Conservation (phyloP, 2,329 filamentous ascomycete genomes). For the Beauveria brongniartii region DNA sequence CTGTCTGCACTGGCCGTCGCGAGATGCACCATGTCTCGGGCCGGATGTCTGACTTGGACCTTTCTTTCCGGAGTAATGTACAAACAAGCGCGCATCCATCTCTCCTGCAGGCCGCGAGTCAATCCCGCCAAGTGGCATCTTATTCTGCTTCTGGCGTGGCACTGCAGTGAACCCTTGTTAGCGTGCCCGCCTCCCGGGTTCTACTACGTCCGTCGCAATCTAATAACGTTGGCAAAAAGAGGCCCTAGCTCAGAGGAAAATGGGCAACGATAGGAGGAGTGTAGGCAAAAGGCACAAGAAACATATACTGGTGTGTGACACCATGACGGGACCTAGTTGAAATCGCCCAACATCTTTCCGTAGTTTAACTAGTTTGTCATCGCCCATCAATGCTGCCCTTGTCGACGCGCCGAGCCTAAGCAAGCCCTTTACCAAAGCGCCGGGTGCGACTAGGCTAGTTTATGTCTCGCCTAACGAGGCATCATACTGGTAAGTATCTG, state of each 20-base stretch:
- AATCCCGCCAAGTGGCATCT: background rate
- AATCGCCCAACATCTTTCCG: background rate
- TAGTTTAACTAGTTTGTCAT: background rate
- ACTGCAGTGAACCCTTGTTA: background rate
- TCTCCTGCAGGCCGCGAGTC: background rate
- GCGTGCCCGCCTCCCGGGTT: background rate
- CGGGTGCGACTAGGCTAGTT: background rate
- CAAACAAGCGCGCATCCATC: background rate
- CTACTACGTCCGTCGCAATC: constrained; percentile 8
- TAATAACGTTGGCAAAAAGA: background rate
- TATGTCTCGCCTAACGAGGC: background rate
- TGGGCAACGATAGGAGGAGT: background rate
- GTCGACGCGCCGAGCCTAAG: background rate
- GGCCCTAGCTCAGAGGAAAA: background rate
- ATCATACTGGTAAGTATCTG: too few species aligned
- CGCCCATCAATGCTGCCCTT: background rate
- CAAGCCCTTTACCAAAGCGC: constrained; percentile 6
- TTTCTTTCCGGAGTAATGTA: background rate
- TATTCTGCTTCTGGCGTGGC: background rate
- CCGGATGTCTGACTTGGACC: background rate
- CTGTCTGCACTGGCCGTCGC: background rate
- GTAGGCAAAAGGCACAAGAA: background rate
- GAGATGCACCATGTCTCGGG: background rate
- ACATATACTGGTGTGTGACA: background rate
- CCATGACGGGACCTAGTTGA: background rate